Base-by-base conservation (phyloP, 805 yeast species). In the Clavispora phyllophila region DNA sequence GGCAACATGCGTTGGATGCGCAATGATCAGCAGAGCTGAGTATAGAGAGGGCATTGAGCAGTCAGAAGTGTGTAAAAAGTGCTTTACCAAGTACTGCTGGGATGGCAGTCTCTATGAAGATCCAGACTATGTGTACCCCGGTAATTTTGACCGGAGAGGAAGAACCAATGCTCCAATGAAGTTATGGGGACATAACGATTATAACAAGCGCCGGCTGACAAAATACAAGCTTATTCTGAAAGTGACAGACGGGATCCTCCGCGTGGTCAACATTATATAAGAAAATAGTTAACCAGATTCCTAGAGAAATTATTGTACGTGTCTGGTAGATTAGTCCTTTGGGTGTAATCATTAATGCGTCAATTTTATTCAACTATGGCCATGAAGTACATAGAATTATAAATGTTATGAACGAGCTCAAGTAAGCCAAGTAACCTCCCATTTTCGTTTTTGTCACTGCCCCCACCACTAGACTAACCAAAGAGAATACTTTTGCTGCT, bases 1-100 rank as follows among this genome's bases (percentile, higher is more conserved):
- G 61, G 47, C 43, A 1, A 49, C 54, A 5, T 60, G 65, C 39
- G 63, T 60, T 9, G 64, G 55, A 1, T 60, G 65, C 47, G 65
- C 65, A 33, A 52, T 60, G 41, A 53, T 60, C 26, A 46, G 63
- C 26, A 45, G 65, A 36, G 52, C 54, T 17, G 59, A 60, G 38
- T 62, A 60, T 26, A 44, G 64, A 31, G 37, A 28, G 39, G 54
- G 53, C 14, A 36, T 48, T 8, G 47, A 46, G 22, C 65, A 57
- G 42, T 43, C 62, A 2, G 62, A 58, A 19, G 53, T 53, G 37
- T 60, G 65, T 41, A 42, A 51, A 34, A 41, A 49, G 39, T 60
- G 65, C 34, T 60, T 60, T 41, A 37, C 37, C 15, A 18, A 45
- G 4, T 60, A 60, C 47, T 60, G 65, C 39, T 60, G 64, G 64